Evolutionary conservation across 2,329 filamentous ascomycete species (phyloP).

Genomic region (Microcera coccophila): DNA sequence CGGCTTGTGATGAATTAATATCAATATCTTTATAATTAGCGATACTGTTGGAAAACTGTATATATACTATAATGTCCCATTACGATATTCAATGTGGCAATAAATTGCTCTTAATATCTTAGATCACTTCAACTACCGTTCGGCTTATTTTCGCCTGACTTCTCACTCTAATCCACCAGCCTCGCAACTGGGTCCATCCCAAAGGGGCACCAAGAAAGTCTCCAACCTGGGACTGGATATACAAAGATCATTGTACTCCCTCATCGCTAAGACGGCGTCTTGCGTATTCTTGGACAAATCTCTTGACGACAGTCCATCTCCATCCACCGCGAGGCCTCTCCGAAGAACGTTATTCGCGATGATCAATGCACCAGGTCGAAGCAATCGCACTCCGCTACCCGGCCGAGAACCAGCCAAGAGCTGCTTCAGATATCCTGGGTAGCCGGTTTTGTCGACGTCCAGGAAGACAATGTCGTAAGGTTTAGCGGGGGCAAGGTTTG

Average conservation of each 20-base stretch:
- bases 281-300: conserved; percentile 14
- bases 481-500: conserved; percentile 26
- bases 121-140: too few species aligned
- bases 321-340: conserved; percentile 44
- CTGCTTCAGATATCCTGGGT: conserved; percentile 44
- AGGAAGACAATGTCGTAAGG: conserved; percentile 54
- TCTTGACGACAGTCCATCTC: conserved; percentile 16
- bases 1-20: too few species aligned
- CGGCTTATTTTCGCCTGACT: too few species aligned
- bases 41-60: too few species aligned
- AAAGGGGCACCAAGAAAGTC: conserved; percentile 39
- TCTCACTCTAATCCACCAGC: conserved; percentile 34
- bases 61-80: too few species aligned
- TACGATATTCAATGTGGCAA: background rate
- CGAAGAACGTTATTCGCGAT: conserved; percentile 54
- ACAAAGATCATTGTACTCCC: conserved; percentile 35
- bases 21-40: too few species aligned
- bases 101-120: background rate
- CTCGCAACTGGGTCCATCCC: conserved; percentile 41
- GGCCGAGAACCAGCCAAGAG: conserved; percentile 44
- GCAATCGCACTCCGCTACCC: conserved; percentile 36
- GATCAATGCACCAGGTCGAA: conserved; percentile 48
- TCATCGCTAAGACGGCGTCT: conserved; percentile 26
- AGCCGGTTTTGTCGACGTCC: conserved; percentile 52
- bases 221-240: conserved; percentile 36